These are phyloP conservation scores for Pythium plurisporium DNA, from an alignment of 352 stramenopile species.

Conservation along the genomic window DNA sequence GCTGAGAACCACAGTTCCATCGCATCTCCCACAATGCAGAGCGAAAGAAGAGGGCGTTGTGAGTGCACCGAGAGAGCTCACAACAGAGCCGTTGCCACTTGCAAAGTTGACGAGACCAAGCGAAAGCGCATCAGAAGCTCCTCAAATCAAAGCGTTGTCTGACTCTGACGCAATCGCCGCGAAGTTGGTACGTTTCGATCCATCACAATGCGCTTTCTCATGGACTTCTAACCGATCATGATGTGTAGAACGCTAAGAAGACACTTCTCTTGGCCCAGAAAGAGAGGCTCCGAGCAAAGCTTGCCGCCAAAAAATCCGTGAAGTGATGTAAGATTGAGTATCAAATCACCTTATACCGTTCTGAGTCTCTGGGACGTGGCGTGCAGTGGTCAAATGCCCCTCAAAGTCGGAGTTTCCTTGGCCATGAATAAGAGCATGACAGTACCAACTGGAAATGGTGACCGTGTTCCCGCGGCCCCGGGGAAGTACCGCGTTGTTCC, in stretches of 20 bases:
- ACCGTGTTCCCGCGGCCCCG: slow-evolving; percentile 6
- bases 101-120: too few species aligned
- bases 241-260: slow-evolving; percentile 46
- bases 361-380: too few species aligned
- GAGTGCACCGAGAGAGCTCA: neutral
- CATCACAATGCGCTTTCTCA: neutral
- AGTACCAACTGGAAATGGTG: too few species aligned
- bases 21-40: neutral
- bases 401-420: too few species aligned
- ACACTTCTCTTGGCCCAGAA: slow-evolving; percentile 55
- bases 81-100: too few species aligned
- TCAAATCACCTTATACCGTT: neutral
- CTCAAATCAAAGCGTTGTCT: too few species aligned
- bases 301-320: slow-evolving; percentile 30
- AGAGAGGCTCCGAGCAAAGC: slow-evolving; percentile 57
- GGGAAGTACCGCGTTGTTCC: slow-evolving; percentile 13
- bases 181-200: neutral
- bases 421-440: too few species aligned
- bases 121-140: too few species aligned
- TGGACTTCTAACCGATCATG: too few species aligned
- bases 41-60: neutral
- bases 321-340: neutral
- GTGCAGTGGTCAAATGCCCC: too few species aligned
- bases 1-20: neutral
- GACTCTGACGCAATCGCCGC: too few species aligned